Conservation (phyloP, 2,329 filamentous ascomycete genomes). For the Fusarium musae region DNA sequence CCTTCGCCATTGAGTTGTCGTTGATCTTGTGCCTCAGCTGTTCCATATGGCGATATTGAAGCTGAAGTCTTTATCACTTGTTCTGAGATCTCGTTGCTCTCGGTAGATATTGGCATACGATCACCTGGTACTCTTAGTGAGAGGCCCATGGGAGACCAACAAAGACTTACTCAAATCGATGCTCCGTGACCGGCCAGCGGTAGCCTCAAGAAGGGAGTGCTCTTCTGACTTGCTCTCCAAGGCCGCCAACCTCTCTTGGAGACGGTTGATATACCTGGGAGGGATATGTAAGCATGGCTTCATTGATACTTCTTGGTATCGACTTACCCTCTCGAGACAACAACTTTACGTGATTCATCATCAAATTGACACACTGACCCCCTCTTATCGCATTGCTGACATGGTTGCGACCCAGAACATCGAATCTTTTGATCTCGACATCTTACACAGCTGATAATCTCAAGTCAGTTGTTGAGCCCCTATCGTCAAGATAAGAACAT, state of each 20-base stretch:
- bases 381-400: slow-evolving; percentile 34
- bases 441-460: slow-evolving; percentile 24
- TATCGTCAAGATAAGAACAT: background rate
- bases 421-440: slow-evolving; percentile 37
- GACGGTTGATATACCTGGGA: slow-evolving; percentile 25
- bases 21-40: background rate
- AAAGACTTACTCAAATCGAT: background rate
- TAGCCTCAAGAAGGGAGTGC: background rate
- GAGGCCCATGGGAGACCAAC: rapidly evolving
- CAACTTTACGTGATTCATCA: slow-evolving; percentile 29
- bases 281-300: background rate
- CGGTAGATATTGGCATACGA: background rate
- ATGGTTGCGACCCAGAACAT: slow-evolving; percentile 28
- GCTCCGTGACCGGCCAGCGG: background rate
- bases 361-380: slow-evolving; percentile 20
- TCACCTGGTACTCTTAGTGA: background rate
- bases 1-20: background rate
- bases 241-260: slow-evolving; percentile 24
- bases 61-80: background rate
- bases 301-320: no score
- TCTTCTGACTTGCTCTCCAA: slow-evolving; percentile 9
- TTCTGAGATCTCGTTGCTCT: background rate
- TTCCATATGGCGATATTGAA: background rate
- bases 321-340: slow-evolving; percentile 27
- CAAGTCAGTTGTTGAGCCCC: background rate